Percentiles rank a stretch among this genome's conserved stretches.
phyloP scores from a whole-genome alignment of 2,329 filamentous ascomycete genomes.

The Aspergillus tamarii region DNA sequence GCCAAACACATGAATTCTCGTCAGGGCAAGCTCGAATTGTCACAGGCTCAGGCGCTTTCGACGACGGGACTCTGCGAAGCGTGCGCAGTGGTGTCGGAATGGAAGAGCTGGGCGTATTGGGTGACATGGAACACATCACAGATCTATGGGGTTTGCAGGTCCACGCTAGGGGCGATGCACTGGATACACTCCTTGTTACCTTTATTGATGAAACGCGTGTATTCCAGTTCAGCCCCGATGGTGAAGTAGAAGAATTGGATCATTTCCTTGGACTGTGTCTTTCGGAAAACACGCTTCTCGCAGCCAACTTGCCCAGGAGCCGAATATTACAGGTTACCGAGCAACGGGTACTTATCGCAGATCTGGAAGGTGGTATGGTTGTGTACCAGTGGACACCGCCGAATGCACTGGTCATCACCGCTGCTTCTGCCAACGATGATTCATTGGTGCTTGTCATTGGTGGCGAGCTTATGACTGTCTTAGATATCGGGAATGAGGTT shows the following conservation, averaged over 20 bases:
- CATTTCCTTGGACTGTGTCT: conserved; percentile 71
- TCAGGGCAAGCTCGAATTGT: conserved; percentile 94
- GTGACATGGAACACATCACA: conserved; percentile 74
- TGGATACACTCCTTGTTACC: conserved; percentile 76
- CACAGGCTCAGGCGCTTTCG: conserved; percentile 86
- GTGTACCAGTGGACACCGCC: conserved; percentile 52
- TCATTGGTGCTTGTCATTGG: conserved; percentile 75
- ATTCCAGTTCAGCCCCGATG: conserved; percentile 73
- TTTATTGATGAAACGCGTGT: conserved; percentile 82
- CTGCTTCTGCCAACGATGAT: conserved; percentile 72
- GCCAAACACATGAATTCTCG: conserved; percentile 84
- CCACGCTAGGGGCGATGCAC: conserved; percentile 46
- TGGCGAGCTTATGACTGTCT: conserved; percentile 70
- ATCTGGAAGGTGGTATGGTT: conserved; percentile 55
- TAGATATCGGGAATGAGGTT: conserved; percentile 66
- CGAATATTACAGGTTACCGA: conserved; percentile 77
- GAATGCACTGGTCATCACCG: conserved; percentile 65
- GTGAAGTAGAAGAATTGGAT: conserved; percentile 85
- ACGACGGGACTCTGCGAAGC: conserved; percentile 84
- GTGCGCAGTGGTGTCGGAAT: conserved; percentile 92
- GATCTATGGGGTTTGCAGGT: conserved; percentile 71
- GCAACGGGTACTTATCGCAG: conserved; percentile 63
- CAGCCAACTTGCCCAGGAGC: conserved; percentile 64
- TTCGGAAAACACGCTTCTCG: conserved; percentile 72
- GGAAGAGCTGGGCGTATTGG: conserved; percentile 81